Conservation (phyloP, 1,139 yeast species). For the Scheffersomyces cryptocercus region DNA sequence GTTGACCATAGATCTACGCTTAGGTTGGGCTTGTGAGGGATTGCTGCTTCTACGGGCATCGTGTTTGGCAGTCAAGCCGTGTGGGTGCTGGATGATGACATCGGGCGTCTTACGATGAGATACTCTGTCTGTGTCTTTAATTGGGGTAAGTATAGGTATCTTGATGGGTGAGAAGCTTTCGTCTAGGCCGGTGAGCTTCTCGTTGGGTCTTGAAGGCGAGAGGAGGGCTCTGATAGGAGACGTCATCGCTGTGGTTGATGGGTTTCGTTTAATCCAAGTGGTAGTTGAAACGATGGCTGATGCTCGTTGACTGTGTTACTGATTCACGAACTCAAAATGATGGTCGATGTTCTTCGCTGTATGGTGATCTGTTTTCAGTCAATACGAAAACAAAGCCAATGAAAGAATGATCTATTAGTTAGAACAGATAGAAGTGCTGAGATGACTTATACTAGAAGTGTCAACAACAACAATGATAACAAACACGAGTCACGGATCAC, state of each 20-base stretch:
- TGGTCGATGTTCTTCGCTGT: too few species aligned
- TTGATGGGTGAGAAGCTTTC: conserved; percentile 18
- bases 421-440: too few species aligned
- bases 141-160: conserved; percentile 10
- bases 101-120: conserved; percentile 13
- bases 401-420: too few species aligned
- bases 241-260: conserved; percentile 1
- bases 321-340: too few species aligned
- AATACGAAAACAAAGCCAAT: too few species aligned
- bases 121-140: conserved; percentile 1
- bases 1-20: conserved; percentile 11
- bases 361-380: too few species aligned
- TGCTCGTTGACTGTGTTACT: not conserved
- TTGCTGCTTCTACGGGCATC: conserved; percentile 27
- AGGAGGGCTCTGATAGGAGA: conserved; percentile 4
- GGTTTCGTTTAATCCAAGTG: not conserved
- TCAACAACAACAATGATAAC: too few species aligned
- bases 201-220: not conserved
- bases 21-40: conserved; percentile 13
- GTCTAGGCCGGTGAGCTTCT: conserved; percentile 4
- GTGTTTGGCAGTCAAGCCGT: conserved; percentile 45
- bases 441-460: too few species aligned
- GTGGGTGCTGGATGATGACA: conserved; percentile 40
- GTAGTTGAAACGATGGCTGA: not conserved
- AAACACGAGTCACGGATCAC: too few species aligned